Percentiles rank a stretch among this genome's conserved stretches.
These are phyloP conservation scores for Rhynchospora breviuscula DNA, from an alignment of 176 grass and related monocot genomes.

Conservation along the genomic window DNA sequence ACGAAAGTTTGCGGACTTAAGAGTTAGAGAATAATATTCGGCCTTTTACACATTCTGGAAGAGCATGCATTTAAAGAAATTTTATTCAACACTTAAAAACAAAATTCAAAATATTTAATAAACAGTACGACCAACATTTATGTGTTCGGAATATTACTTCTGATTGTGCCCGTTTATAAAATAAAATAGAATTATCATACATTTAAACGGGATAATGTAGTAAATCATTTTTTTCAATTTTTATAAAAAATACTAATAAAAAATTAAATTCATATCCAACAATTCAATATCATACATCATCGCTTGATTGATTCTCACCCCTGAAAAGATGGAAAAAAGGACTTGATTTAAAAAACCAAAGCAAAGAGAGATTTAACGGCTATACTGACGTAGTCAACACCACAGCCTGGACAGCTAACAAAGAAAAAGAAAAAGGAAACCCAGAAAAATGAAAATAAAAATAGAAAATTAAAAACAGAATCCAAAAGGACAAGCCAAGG, in stretches of 20 bases:
- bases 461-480: neutral
- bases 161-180: no score
- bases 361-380: neutral
- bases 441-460: neutral
- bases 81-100: no score
- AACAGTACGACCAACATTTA: no score
- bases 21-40: no score
- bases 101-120: no score
- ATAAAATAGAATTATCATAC: no score
- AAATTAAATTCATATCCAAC: neutral
- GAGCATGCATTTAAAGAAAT: neutral
- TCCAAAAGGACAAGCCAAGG: conserved; percentile 8
- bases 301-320: neutral
- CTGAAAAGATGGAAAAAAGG: conserved; percentile 2
- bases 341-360: neutral
- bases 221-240: neutral
- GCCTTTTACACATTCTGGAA: neutral
- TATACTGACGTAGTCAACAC: conserved; percentile 16
- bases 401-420: neutral
- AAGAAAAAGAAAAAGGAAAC: neutral
- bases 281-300: neutral
- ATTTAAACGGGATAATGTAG: no score
- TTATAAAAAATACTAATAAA: neutral
- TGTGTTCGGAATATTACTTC: no score
- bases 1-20: neutral